A percentile compares a stretch with the other conserved stretches of the same genome.
Evolutionary conservation across 495 filamentous ascomycete genomes (phyloP).

Genomic region (Penicillium odoratum): DNA sequence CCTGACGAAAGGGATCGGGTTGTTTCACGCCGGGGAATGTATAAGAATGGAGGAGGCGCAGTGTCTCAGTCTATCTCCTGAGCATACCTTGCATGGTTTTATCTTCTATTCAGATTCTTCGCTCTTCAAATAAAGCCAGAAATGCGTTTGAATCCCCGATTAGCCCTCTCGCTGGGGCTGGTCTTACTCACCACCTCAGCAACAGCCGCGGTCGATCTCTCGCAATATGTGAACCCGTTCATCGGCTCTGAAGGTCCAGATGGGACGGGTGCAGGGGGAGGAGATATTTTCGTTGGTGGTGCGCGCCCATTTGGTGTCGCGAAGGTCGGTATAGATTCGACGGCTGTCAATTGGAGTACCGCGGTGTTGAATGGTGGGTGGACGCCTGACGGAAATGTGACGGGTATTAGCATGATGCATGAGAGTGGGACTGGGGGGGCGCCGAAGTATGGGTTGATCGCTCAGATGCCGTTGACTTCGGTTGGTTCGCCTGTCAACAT

Average conservation of each 20-base stretch:
- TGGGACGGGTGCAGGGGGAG: slow-evolving; percentile 46
- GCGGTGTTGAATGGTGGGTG: slow-evolving; percentile 55
- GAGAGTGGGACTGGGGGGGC: slow-evolving; percentile 69
- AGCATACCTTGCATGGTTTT: neutral
- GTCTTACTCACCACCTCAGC: slow-evolving; percentile 2
- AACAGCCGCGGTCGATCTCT: slow-evolving; percentile 32
- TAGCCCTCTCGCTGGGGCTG: slow-evolving; percentile 1
- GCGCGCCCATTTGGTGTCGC: slow-evolving; percentile 64
- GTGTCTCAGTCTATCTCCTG: neutral
- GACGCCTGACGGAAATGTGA: slow-evolving; percentile 58
- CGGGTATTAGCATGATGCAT: slow-evolving; percentile 67
- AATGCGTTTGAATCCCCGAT: slow-evolving; percentile 3
- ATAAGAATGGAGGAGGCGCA: slow-evolving; percentile 8
- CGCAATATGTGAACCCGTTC: slow-evolving; percentile 49
- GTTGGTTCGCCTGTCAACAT: slow-evolving; percentile 38
- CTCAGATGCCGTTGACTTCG: slow-evolving; percentile 57
- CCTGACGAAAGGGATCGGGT: neutral
- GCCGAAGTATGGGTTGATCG: slow-evolving; percentile 67
- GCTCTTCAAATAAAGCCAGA: neutral
- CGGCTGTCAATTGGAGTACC: slow-evolving; percentile 52
- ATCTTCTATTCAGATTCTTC: neutral
- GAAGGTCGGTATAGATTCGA: slow-evolving; percentile 65
- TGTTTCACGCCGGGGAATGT: slow-evolving; percentile 10
- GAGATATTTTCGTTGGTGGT: slow-evolving; percentile 69
- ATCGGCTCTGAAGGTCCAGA: slow-evolving; percentile 38